Conservation (phyloP, 768 basidiomycete species). For the Psilocybe cyanescens region DNA sequence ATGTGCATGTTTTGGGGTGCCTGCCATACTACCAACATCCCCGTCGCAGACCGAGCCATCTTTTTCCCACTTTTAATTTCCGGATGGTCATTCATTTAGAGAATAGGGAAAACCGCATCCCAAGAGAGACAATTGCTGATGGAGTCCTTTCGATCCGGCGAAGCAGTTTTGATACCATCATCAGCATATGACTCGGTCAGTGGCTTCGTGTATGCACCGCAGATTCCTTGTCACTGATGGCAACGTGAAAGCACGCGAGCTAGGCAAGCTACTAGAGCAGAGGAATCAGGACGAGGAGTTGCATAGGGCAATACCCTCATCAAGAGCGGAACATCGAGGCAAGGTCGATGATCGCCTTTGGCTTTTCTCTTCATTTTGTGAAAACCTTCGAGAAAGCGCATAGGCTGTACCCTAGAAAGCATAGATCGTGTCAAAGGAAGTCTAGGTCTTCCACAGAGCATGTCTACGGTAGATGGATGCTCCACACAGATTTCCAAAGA, state of each 20-base stretch:
- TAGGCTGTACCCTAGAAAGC: not conserved
- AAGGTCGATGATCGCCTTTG: constrained; percentile 8
- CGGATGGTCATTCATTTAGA: constrained; percentile 2
- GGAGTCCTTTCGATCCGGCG: constrained; percentile 4
- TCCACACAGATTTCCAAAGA: not conserved
- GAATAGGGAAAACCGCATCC: constrained; percentile 7
- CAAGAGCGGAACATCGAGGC: constrained; percentile 4
- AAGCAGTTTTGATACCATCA: constrained; percentile 15
- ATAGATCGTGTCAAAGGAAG: not conserved
- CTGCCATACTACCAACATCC: not conserved
- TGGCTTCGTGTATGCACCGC: constrained; percentile 5
- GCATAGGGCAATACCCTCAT: constrained; percentile 3
- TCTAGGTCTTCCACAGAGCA: not conserved
- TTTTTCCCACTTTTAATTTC: constrained; percentile 1
- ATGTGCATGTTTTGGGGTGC: constrained; percentile 14
- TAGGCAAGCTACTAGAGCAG: not conserved
- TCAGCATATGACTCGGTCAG: constrained; percentile 3
- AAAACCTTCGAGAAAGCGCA: constrained; percentile 1
- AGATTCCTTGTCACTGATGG: not conserved
- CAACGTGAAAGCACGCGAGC: not conserved
- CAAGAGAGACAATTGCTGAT: constrained; percentile 2
- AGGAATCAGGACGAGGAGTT: constrained; percentile 1
- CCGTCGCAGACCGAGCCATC: constrained; percentile 6
- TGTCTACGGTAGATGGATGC: not conserved
- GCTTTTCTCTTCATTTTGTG: not conserved